These are phyloP conservation scores for Penicillium soppii DNA, from an alignment of 495 filamentous ascomycete genomes.

Conservation along the genomic window DNA sequence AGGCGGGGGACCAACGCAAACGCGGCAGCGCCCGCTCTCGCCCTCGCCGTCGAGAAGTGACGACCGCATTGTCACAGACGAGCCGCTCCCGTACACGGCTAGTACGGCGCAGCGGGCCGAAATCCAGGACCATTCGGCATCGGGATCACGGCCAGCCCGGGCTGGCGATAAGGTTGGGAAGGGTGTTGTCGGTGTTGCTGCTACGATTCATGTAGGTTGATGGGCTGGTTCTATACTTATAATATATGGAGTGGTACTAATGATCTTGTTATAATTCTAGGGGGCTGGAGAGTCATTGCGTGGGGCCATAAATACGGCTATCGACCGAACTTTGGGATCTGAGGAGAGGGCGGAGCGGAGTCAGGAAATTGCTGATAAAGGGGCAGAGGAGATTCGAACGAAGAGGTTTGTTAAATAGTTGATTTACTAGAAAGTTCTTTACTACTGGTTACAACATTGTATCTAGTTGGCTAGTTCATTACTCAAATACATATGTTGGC, in stretches of 20 bases:
- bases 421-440: not conserved
- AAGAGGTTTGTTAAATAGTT: slow-evolving; percentile 24
- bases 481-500: too few relatives aligned
- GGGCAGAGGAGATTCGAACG: slow-evolving; percentile 36
- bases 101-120: slow-evolving; percentile 15
- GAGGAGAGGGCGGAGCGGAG: slow-evolving; percentile 36
- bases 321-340: slow-evolving; percentile 43
- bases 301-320: slow-evolving; percentile 36
- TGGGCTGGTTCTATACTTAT: not conserved
- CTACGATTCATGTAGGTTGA: slow-evolving; percentile 42
- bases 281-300: slow-evolving; percentile 46
- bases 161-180: slow-evolving; percentile 8
- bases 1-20: slow-evolving; percentile 4
- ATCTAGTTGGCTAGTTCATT: too few relatives aligned
- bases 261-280: slow-evolving; percentile 13
- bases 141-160: not conserved
- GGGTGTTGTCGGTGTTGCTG: slow-evolving; percentile 24
- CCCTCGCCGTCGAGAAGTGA: slow-evolving; percentile 10
- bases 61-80: slow-evolving; percentile 7
- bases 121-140: slow-evolving; percentile 5
- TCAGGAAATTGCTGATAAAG: slow-evolving; percentile 34
- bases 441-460: too few relatives aligned
- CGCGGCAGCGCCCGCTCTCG: slow-evolving; percentile 2
- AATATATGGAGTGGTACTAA: not conserved
- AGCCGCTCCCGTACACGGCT: slow-evolving; percentile 15